Base-by-base conservation (phyloP, 2,329 filamentous ascomycete genomes). In the Diplodia mutila region DNA sequence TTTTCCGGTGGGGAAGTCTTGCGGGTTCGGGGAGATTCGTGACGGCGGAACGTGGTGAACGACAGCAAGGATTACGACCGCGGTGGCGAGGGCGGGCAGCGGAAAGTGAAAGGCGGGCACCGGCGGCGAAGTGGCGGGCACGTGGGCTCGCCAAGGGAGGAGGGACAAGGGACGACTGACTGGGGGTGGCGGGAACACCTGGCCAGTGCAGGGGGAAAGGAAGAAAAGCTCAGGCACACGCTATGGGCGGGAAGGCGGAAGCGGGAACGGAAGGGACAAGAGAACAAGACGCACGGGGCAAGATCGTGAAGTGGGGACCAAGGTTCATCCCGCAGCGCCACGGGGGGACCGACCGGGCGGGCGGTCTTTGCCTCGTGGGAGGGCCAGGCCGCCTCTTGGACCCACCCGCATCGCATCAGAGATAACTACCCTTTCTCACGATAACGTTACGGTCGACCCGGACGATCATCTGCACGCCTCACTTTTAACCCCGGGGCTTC, bases 271-370 rank as follows among this genome's bases (percentile, higher is more conserved):
- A 29, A 63, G 48, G 23, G 59, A 27, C 27, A 51, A 42, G 18
- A n/a, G 42, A 23, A n/a, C 27, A n/a, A 32, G 39, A 48, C 64
- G 64, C 64, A 51, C 64, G 53, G 64, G 54, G 53, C 64, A 66
- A 51, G 53, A 66, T 66, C 64, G 64, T 66, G 64, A 66, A 51
- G 64, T 66, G 64, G 64, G 42, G 64, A 55, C 52, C 52, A 55
- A 54, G 51, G 64, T 59, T 55, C 64, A 49, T 49, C 64, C 64
- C 64, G 52, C 64, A 49, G 64, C 42, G 42, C 52, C 27, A 57
- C 21, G 39, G 64, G 21, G 54, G 57, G 8, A 21, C 18, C 34
- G 11, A 34, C 23, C 16, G 37, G 37, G n/a, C 25, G 51, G 29
- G 8, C 21, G 59, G 59, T n/a, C 32, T 34, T 42, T n/a, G 18